Evolutionary conservation across 1,139 yeast species (phyloP), one percentile per base, ranked within the genome.

Genomic region (Protomyces inundatus): DNA sequence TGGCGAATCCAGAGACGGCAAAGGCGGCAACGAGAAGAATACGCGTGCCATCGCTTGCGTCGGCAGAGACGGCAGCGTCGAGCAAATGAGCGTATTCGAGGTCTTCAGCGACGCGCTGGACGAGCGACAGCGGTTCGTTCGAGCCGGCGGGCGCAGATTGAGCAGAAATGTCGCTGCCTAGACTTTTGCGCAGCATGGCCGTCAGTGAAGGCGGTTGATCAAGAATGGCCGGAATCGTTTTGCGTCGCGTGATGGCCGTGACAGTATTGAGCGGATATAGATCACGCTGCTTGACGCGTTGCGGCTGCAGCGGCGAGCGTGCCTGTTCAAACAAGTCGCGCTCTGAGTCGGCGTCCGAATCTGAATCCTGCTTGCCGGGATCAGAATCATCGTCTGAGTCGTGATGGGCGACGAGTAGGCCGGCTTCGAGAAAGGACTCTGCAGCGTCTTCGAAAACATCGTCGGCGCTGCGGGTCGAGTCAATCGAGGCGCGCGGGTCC

Each of bases 101-200:
- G 65, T 84, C 75, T 74, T 93, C 98, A 0, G 93, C 80, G 70
- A 86, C 83, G 68, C 85, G 82, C 73, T 93, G 97, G 64, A 93
- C 77, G 42, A 88, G 84, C 0, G 95, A 84, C 16, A 91, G 75
- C 0, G 98, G 98, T 73, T 93, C 98, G 76, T 93, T 93, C 67
- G 90, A 82, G 1, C 95, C 86, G 4, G 93, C 96, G 0, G 98
- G 98, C 95, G 91, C 90, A 0, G 97, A 86, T 65, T 90, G 83
- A 0, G 93, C 82, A 0, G 93, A 82, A 68, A 91, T 74, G 74
- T 91, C 98, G 72, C 91, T 91, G 35, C 98, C 97, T 14, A 91
- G 95, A 70, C 90, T 90, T 73, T 91, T 90, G 64, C 97, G 82
- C 66, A 93, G 80, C 71, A 90, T 83, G 0, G 90, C 82, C 61